phyloP scores from a whole-genome alignment of 139 green algal species.

The Chlamydomonas sp. region DNA sequence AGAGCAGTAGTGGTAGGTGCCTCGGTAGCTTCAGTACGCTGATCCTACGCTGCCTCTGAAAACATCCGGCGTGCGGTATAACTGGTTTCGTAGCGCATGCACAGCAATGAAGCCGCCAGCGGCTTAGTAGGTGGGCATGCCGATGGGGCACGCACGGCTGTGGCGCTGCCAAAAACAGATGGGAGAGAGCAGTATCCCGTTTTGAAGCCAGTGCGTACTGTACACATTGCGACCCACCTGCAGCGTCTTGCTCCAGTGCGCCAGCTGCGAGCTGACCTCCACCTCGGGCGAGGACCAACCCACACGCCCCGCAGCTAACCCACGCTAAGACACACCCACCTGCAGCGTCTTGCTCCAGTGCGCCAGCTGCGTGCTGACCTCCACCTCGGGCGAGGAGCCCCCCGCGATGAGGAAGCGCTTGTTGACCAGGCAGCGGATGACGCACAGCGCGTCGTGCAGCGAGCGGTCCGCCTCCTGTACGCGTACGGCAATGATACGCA shows the following conservation, averaged over 20 bases:
- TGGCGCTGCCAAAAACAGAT: no score
- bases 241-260: background rate
- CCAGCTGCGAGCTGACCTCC: background rate
- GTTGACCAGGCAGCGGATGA: constrained; percentile 93
- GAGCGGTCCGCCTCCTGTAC: constrained; percentile 90
- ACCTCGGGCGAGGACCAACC: background rate
- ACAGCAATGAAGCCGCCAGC: no score
- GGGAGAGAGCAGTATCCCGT: no score
- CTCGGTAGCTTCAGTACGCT: no score
- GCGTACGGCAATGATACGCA: background rate
- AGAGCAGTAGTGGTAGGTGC: no score
- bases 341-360: constrained; percentile 90
- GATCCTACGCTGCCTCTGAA: no score
- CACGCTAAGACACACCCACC: constrained; percentile 41
- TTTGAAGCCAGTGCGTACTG: no score
- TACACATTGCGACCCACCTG: no score
- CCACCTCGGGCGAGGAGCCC: constrained; percentile 92
- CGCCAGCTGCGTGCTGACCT: constrained; percentile 85
- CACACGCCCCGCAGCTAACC: background rate
- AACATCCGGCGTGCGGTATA: no score
- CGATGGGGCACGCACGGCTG: no score
- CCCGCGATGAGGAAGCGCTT: constrained; percentile 95
- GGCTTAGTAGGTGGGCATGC: no score
- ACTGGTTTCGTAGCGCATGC: no score
- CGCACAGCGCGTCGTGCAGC: constrained; percentile 95